Evolutionary conservation across 106 monocot genomes (phyloP), one percentile per base, ranked within the genome.

Genomic region (Dioscorea zingiberensis): DNA sequence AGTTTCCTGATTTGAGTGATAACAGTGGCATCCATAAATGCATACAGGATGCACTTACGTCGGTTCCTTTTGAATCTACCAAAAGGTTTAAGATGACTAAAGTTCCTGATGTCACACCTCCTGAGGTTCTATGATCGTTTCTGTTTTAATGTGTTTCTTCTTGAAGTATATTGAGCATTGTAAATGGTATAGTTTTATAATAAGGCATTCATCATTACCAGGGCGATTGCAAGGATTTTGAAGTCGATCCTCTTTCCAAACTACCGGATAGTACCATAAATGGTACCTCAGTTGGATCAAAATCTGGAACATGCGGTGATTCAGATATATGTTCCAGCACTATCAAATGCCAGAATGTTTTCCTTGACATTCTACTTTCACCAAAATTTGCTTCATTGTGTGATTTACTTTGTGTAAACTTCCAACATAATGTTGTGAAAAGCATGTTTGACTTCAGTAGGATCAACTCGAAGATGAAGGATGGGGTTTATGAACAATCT

Each of bases 321-420:
- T 15, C 25, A 22, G 79, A 65, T 69, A 18, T 49, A 55, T 11
- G 21, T 54, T 8, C 25, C 46, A 62, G 66, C 56, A 74, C 59
- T 25, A 59, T 13, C 56, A 69, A 69, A 53, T 80, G 79, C 48
- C 69, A 74, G 30, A 66, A 69, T 25, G 54, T 70, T 54, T 65
- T 80, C 24, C 48, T 65, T 49, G 70, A 75, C 53, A 47, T 80
- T 54, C 74, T 80, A 32, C 32, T 27, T 70, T 74, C 80, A 21
- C 49, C 74, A 13, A 80, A 80, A 44, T 80, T 74, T 44, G 66
- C 74, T 46, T 48, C 66, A 21, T 54, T 80, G 27, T 74, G 80
- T 74, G 80, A 80, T 66, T 59, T 75, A 60, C 60, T 80, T 13
- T 69, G 70, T 59, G 70, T 55, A 58, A 66, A 29, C 70, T 70